Conservation (phyloP, 2,329 filamentous ascomycete species). For the Aspergillus melleus region DNA sequence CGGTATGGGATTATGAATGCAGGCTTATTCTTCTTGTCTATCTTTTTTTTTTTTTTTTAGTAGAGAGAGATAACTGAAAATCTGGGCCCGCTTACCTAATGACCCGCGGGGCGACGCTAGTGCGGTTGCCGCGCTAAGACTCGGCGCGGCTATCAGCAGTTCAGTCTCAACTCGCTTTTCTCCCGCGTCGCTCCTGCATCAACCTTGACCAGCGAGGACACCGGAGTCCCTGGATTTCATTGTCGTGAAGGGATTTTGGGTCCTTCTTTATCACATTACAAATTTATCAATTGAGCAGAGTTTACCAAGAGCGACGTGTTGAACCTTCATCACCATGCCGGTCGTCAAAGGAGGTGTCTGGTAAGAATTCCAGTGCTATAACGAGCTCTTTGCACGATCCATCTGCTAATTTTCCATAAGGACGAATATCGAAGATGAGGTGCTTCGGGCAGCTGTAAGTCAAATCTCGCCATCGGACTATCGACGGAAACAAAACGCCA, state of each 20-base stretch:
- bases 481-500: background rate
- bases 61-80: conserved; percentile 24
- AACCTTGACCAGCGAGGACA: conserved; percentile 13
- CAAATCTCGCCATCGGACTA: background rate
- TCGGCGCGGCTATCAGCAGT: conserved; percentile 22
- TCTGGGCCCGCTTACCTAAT: conserved; percentile 35
- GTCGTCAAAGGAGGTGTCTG: conserved; percentile 68
- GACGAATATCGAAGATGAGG: conserved; percentile 83
- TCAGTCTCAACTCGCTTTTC: conserved; percentile 14
- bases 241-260: background rate
- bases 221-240: conserved; percentile 13
- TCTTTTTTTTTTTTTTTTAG: conserved; percentile 25
- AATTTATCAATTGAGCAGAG: background rate
- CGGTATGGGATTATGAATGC: conserved; percentile 9
- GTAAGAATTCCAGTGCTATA: conserved; percentile 28
- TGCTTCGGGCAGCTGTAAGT: conserved; percentile 80
- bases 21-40: conserved; percentile 11
- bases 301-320: conserved; percentile 7
- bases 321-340: conserved; percentile 51
- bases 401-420: conserved; percentile 28
- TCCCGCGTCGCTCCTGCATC: conserved; percentile 23
- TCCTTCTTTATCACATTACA: background rate
- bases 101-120: conserved; percentile 25
- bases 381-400: background rate
- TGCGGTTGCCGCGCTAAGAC: conserved; percentile 30